phyloP scores from a whole-genome alignment of 345 rosid genomes.

The Carallia pectinifolia region DNA sequence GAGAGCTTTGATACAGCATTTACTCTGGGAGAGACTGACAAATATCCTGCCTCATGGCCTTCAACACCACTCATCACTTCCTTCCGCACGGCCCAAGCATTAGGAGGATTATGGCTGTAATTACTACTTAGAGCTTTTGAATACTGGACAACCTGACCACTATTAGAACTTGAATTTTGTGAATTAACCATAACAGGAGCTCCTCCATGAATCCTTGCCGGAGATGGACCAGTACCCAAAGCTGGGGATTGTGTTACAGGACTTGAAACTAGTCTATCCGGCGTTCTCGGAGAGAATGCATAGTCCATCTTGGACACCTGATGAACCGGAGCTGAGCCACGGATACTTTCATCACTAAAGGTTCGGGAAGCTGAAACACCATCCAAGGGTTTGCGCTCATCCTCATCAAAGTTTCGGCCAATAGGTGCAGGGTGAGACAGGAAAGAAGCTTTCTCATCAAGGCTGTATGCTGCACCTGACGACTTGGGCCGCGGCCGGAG shows the following conservation, averaged over 20 bases:
- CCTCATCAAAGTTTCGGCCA: slow-evolving; percentile 32
- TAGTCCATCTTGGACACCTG: slow-evolving; percentile 13
- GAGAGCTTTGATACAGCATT: slow-evolving; percentile 22
- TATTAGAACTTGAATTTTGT: background rate
- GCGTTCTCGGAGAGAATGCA: slow-evolving; percentile 4
- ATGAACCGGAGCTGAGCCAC: background rate
- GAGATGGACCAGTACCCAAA: slow-evolving; percentile 1
- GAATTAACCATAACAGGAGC: background rate
- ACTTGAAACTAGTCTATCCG: slow-evolving; percentile 20
- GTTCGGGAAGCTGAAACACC: slow-evolving; percentile 9
- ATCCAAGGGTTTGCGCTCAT: slow-evolving; percentile 27
- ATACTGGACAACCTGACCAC: slow-evolving; percentile 7
- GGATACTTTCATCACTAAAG: slow-evolving; percentile 13
- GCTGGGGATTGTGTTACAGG: slow-evolving; percentile 12
- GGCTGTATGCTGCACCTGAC: slow-evolving; percentile 12
- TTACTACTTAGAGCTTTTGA: slow-evolving; percentile 4
- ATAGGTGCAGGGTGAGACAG: slow-evolving; percentile 18
- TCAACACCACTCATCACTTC: slow-evolving; percentile 6
- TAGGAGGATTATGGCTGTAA: slow-evolving; percentile 16
- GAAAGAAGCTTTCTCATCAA: slow-evolving; percentile 26
- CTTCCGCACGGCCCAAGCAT: slow-evolving; percentile 23
- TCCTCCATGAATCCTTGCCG: slow-evolving; percentile 2
- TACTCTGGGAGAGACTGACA: slow-evolving; percentile 1
- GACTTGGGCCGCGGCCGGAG: slow-evolving; percentile 31
- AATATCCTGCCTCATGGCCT: background rate